Evolutionary conservation across 192 early-diverging fungal genomes (phyloP), one percentile per base, ranked within the genome.

Genomic region (Mortierella claussenii): DNA sequence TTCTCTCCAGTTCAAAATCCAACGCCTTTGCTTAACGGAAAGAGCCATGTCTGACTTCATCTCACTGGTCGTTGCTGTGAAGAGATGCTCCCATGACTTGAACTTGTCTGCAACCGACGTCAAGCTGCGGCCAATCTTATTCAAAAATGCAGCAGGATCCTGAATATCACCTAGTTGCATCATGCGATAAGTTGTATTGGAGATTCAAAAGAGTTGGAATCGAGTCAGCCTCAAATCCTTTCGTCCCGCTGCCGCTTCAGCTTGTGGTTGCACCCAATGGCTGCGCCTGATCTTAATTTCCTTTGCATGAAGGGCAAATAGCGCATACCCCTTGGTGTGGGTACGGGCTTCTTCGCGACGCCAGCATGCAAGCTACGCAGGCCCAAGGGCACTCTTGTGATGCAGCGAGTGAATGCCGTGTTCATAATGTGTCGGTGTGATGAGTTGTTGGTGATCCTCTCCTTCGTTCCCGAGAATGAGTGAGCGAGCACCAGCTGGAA

Each of bases 61-160:
- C 32, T 65, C 80, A 4, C 24, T 21, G 12, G 85, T 70, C 33
- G 76, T 55, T 34, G 81, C 81, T 18, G 74, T 81, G 56, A 92
- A 92, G 51, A 92, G 55, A 26, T 87, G 82, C 15, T 89, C 84
- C 90, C 90, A 92, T 52, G 69, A 66, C 68, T 84, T 70, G 50
- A 76, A 76, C 65, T 76, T 76, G n/a, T 76, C 73, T 18, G 73
- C 73, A 13, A 62, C 17, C 17, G 40, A 54, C 1, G 33, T 65
- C 17, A 65, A 76, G 59, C 54, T 67, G n/a, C 73, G 73, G 13
- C 73, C 73, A 49, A 76, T 76, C 54, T 76, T 76, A 12, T 36
- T 76, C 44, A 76, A 50, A 23, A 76, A 76, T 50, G 65, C 44
- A 15, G 73, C 31, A 4, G 73, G 64, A 36, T 76, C 73, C 21